Conservation (phyloP, 345 rosid species). For the Turritis glabra region DNA sequence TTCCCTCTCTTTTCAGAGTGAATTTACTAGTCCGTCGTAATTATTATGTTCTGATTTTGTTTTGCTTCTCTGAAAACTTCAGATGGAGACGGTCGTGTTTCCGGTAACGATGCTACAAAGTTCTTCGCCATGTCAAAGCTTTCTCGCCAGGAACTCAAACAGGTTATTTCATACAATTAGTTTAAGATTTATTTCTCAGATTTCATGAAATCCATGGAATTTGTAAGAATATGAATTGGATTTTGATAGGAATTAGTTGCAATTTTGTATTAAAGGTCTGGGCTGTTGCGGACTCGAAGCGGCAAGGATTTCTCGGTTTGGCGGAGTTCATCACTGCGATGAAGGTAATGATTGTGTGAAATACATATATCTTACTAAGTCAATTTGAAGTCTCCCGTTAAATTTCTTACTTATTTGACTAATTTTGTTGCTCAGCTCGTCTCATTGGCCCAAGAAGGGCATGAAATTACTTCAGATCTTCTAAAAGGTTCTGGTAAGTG, state of each 20-base stretch:
- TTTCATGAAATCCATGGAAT: not conserved
- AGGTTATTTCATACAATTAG: slow-evolving; percentile 43
- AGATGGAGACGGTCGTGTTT: slow-evolving; percentile 88
- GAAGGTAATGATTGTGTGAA: slow-evolving; percentile 56
- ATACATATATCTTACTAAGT: not conserved
- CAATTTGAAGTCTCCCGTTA: not conserved
- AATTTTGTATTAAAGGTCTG: slow-evolving; percentile 55
- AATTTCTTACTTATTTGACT: not conserved
- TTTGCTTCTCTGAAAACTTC: not conserved
- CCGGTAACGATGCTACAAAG: slow-evolving; percentile 76
- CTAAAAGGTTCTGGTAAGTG: slow-evolving; percentile 56
- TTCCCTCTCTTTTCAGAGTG: not conserved
- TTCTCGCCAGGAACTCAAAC: slow-evolving; percentile 89
- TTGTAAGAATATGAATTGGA: not conserved
- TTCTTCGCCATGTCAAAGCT: slow-evolving; percentile 84
- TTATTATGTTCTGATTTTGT: not conserved
- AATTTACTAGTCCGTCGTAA: not conserved
- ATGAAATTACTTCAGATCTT: slow-evolving; percentile 56
- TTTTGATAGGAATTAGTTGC: not conserved
- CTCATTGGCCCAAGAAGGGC: slow-evolving; percentile 82
- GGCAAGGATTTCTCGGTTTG: slow-evolving; percentile 82
- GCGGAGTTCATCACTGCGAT: slow-evolving; percentile 71
- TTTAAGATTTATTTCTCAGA: not conserved
- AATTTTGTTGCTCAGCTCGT: slow-evolving; percentile 49
- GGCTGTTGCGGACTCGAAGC: slow-evolving; percentile 84